Conservation (phyloP, 345 rosid species). For the Acer negundo region DNA sequence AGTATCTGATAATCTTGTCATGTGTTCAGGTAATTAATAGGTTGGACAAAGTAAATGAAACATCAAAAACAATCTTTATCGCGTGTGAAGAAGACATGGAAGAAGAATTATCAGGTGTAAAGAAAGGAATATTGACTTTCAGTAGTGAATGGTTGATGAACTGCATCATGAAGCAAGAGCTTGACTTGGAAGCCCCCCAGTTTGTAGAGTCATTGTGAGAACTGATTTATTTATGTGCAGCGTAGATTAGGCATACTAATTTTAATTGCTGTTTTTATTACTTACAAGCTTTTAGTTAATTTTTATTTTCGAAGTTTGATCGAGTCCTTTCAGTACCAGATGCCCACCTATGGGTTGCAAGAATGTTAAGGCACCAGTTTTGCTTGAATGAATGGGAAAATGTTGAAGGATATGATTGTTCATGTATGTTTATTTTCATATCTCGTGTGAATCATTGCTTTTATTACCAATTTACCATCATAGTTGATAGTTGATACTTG, state of each 20-base stretch:
- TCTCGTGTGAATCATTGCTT: too few relatives aligned
- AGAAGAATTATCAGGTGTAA: conserved; percentile 54
- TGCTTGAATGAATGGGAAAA: not conserved
- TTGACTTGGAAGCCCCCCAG: conserved; percentile 58
- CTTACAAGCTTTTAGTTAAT: too few relatives aligned
- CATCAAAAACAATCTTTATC: conserved; percentile 49
- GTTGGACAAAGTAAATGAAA: conserved; percentile 37
- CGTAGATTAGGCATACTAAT: not conserved
- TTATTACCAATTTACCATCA: too few relatives aligned
- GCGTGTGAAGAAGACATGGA: conserved; percentile 76
- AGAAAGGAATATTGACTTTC: conserved; percentile 59
- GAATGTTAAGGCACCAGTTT: not conserved
- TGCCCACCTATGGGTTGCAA: not conserved
- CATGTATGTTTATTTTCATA: too few relatives aligned
- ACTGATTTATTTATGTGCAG: not conserved
- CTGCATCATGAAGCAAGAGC: conserved; percentile 75
- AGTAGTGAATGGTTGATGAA: conserved; percentile 77
- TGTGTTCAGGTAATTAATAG: conserved; percentile 41
- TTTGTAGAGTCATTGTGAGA: conserved; percentile 68
- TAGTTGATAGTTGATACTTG: too few relatives aligned
- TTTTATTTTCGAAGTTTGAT: not conserved
- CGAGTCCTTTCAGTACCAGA: not conserved
- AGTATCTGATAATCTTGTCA: not conserved
- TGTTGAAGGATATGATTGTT: not conserved
- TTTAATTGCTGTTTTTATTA: not conserved